Base-by-base conservation (phyloP, 441 rosid species). In the Cnidoscolus chayamansa region DNA sequence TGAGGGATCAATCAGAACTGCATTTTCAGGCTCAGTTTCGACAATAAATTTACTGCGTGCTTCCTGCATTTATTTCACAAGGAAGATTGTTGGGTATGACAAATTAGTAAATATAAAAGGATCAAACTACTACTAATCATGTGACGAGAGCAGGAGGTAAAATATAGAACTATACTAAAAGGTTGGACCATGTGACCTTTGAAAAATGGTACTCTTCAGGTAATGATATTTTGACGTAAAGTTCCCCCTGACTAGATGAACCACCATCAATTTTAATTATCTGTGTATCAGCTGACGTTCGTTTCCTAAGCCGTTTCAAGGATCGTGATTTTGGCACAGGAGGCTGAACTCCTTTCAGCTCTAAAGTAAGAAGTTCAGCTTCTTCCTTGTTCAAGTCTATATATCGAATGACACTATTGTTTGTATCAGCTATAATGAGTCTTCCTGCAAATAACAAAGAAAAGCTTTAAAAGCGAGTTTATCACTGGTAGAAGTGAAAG, bases 121-220 rank as follows among this genome's bases (percentile, higher is more conserved):
- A 74, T 62, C 43, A 75, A 9, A 19, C 7, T 10, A 72, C 77
- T 49, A 55, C 25, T 25, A 61, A 2, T 16, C 6, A 32, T 20
- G 37, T 35, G 37, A 35, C 37, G 4, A 35, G 3, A 35, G 37
- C 37, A 35, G 37, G 37, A 35, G 37, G 37, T 35, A 35, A 35
- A 35, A 35, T 35, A 35, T 35, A 35, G 37, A 35, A 35, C 37
- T 35, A 35, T 35, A 35, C 4, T 35, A 35, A 35, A 58, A 70
- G 64, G 40, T 25, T 66, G 35, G 65, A 56, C 19, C 13, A 15
- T 32, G 25, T 59, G 57, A 94, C 98, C 93, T 90, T 90, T 11
- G 98, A 94, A 90, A 92, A 94, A 83, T 89, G 97, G 84, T 87
- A 94, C 40, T 81, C 97, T 63, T 84, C 86, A n/a, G 93, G 96